Evolutionary conservation across 2,329 filamentous ascomycete genomes (phyloP).

Genomic region (Fusarium verrucosum): DNA sequence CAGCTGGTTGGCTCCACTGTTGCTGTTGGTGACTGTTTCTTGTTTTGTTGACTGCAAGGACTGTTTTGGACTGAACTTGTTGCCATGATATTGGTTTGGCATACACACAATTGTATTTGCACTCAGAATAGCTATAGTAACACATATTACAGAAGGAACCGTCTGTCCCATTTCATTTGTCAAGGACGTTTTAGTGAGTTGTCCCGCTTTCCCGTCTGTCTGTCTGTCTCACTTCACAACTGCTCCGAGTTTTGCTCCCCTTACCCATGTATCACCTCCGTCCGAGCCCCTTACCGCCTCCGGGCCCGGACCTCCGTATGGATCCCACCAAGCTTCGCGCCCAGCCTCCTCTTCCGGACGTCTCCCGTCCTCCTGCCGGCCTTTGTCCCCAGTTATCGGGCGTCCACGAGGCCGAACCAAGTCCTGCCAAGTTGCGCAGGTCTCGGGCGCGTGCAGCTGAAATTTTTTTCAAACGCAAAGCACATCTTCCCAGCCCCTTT

Average conservation of each 20-base stretch:
- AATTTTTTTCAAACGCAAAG: constrained; percentile 19
- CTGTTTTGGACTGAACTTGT: constrained; percentile 4
- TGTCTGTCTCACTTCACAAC: constrained; percentile 23
- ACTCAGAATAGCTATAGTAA: constrained; percentile 36
- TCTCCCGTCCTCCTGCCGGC: constrained; percentile 28
- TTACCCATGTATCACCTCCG: constrained; percentile 25
- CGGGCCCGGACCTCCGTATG: constrained; percentile 38
- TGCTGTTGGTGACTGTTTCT: constrained; percentile 6
- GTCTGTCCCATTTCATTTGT: constrained; percentile 87
- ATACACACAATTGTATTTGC: constrained; percentile 8
- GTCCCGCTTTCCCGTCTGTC: constrained; percentile 30
- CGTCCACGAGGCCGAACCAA: constrained; percentile 30
- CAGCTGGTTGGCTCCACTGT: constrained; percentile 8
- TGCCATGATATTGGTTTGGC: not conserved
- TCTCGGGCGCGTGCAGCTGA: constrained; percentile 34
- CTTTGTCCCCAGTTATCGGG: constrained; percentile 23
- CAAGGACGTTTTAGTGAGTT: constrained; percentile 80
- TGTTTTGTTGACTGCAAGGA: not conserved
- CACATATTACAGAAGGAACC: constrained; percentile 71
- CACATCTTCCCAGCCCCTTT: constrained; percentile 22
- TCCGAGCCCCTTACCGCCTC: constrained; percentile 26
- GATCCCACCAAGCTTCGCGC: constrained; percentile 14
- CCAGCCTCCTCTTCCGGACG: constrained; percentile 37
- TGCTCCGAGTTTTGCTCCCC: constrained; percentile 29
- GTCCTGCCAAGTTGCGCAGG: constrained; percentile 29